Conservation (phyloP, 2,329 filamentous ascomycete genomes). For the Biscogniauxia sp. region DNA sequence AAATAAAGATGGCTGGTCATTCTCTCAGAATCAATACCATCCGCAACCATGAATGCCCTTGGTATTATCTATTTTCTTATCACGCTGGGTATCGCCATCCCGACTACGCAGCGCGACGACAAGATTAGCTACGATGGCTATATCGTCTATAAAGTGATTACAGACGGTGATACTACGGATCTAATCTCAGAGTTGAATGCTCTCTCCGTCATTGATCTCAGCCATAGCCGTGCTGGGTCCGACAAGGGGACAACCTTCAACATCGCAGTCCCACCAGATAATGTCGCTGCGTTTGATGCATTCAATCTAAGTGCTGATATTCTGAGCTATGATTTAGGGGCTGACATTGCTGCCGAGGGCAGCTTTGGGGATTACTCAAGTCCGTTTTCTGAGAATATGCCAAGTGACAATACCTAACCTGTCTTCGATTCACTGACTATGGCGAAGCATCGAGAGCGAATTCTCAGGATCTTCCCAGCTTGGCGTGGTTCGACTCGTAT, state of each 20-base stretch:
- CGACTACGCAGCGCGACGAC: background rate
- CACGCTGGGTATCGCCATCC: constrained; percentile 1
- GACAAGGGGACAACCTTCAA: constrained; percentile 22
- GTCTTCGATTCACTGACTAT: constrained; percentile 3
- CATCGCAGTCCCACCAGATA: constrained; percentile 31
- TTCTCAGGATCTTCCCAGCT: constrained; percentile 23
- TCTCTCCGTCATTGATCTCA: constrained; percentile 27
- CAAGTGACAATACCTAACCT: background rate
- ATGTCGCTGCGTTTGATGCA: constrained; percentile 27
- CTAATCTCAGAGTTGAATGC: constrained; percentile 18
- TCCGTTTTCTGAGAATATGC: constrained; percentile 1
- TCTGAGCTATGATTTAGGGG: constrained; percentile 29
- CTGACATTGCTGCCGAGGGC: constrained; percentile 29
- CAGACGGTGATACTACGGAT: constrained; percentile 10
- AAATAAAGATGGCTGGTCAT: background rate
- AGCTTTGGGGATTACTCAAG: constrained; percentile 19
- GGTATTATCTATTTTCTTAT: constrained; percentile 11
- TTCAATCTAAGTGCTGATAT: constrained; percentile 23
- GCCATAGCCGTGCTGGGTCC: constrained; percentile 12
- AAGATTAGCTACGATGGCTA: constrained; percentile 33
- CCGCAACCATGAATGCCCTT: constrained; percentile 17
- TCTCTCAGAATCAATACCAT: background rate
- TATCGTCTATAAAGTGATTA: constrained; percentile 31
- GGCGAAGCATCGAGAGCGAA: constrained; percentile 9
- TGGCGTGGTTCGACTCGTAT: constrained; percentile 52